phyloP scores from a whole-genome alignment of 2,329 filamentous ascomycete species.

The Cladosporium halotolerans region DNA sequence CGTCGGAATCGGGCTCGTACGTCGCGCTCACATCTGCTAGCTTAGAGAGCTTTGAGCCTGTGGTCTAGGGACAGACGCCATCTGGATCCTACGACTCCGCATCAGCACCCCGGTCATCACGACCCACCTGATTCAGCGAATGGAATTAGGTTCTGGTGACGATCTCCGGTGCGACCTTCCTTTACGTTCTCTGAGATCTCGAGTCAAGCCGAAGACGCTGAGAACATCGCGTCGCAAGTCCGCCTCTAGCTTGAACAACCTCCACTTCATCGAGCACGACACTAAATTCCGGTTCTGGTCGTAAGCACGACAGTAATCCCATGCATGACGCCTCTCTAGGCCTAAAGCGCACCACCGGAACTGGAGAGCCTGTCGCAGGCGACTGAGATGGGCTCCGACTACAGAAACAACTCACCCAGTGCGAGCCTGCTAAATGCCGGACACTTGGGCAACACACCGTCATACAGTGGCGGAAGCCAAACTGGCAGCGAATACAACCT shows the following conservation, averaged over 20 bases:
- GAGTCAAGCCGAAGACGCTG: neutral
- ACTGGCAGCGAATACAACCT: conserved; percentile 25
- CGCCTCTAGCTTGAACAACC: neutral
- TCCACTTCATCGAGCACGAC: neutral
- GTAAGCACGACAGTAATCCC: neutral
- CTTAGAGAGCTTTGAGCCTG: neutral
- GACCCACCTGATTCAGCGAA: conserved; percentile 6
- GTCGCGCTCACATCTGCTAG: neutral
- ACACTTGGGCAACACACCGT: conserved; percentile 19
- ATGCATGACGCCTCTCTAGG: neutral
- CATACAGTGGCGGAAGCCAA: conserved; percentile 22
- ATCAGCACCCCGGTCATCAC: conserved; percentile 1
- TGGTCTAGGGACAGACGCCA: neutral
- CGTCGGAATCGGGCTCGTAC: too few species aligned
- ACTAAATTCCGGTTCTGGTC: neutral
- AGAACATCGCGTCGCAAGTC: neutral
- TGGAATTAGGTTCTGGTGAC: conserved; percentile 1
- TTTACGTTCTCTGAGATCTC: neutral
- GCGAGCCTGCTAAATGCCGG: conserved; percentile 18
- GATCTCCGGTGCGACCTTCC: neutral
- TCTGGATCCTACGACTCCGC: conserved; percentile 6
- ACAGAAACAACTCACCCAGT: conserved; percentile 15
- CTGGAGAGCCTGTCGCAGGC: neutral
- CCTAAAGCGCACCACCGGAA: neutral
- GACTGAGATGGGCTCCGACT: conserved; percentile 15